Conservation (phyloP, 805 yeast species). For the Sugiyamaella valdiviana region DNA sequence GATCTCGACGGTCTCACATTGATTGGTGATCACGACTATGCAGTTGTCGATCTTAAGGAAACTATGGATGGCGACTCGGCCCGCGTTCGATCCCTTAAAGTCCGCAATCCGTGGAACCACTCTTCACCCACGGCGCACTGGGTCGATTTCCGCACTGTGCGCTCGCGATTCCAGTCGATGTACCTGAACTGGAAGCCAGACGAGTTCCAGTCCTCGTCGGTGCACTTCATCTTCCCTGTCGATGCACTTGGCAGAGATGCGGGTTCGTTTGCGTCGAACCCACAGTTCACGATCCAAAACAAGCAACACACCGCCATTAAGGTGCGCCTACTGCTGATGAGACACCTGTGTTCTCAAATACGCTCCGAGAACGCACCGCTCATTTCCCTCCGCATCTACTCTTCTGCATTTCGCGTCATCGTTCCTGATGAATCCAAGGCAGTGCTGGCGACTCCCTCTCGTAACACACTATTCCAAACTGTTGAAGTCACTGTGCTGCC, state of each 20-base stretch:
- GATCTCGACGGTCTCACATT: slow-evolving; percentile 36
- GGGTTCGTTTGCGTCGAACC: slow-evolving; percentile 25
- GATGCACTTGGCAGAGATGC: not conserved
- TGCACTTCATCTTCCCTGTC: not conserved
- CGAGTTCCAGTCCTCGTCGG: slow-evolving; percentile 18
- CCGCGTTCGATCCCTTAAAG: slow-evolving; percentile 18
- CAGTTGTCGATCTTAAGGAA: slow-evolving; percentile 40
- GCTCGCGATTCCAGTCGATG: slow-evolving; percentile 41
- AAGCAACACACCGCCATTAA: not conserved
- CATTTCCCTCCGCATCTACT: slow-evolving; percentile 12
- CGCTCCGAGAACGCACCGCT: not conserved
- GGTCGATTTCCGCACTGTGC: slow-evolving; percentile 30
- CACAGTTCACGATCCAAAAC: slow-evolving; percentile 42
- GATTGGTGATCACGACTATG: slow-evolving; percentile 64
- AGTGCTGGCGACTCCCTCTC: slow-evolving; percentile 21
- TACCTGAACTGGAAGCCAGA: slow-evolving; percentile 64
- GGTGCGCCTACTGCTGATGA: not conserved
- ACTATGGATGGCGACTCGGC: slow-evolving; percentile 14
- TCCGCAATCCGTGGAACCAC: slow-evolving; percentile 45
- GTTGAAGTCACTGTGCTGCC: slow-evolving; percentile 23
- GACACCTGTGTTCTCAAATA: not conserved
- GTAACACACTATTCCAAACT: slow-evolving; percentile 32
- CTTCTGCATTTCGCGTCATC: slow-evolving; percentile 7
- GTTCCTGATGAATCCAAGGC: slow-evolving; percentile 11
- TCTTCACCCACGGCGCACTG: slow-evolving; percentile 17